These are phyloP conservation scores for Buddleja alternifolia DNA, from an alignment of 257 asterid genomes.

Conservation along the genomic window DNA sequence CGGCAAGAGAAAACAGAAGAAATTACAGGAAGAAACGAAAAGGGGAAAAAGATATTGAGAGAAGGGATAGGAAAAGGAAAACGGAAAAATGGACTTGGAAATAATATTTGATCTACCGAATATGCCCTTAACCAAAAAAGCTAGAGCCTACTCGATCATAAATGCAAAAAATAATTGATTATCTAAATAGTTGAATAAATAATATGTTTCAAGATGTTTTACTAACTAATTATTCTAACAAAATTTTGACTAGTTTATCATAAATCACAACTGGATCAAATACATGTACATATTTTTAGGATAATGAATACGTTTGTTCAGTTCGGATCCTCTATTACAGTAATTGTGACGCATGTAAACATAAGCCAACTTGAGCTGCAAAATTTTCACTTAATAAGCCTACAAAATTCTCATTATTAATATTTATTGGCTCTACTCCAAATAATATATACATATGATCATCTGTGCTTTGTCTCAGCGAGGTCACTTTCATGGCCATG, in stretches of 20 bases:
- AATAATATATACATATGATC: neutral
- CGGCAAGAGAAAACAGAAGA: neutral
- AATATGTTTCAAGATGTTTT: too few relatives aligned
- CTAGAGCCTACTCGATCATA: too few relatives aligned
- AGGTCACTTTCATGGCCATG: slow-evolving; percentile 21
- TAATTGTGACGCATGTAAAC: too few relatives aligned
- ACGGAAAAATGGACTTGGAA: neutral
- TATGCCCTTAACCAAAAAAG: too few relatives aligned
- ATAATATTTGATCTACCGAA: too few relatives aligned
- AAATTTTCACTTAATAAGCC: neutral
- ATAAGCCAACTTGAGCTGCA: too few relatives aligned
- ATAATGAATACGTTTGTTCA: too few relatives aligned
- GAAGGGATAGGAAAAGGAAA: neutral
- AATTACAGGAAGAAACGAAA: neutral
- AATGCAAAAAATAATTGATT: too few relatives aligned
- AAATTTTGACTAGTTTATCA: too few relatives aligned
- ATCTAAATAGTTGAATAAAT: too few relatives aligned
- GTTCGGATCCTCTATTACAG: too few relatives aligned
- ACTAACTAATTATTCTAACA: too few relatives aligned
- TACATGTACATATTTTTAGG: neutral
- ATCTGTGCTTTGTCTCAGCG: slow-evolving; percentile 29
- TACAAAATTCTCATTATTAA: neutral
- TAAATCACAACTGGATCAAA: neutral
- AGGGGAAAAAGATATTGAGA: neutral
- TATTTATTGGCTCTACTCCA: neutral